Base-by-base conservation (phyloP, 495 filamentous ascomycete species). In the Aspergillus homomorphus region DNA sequence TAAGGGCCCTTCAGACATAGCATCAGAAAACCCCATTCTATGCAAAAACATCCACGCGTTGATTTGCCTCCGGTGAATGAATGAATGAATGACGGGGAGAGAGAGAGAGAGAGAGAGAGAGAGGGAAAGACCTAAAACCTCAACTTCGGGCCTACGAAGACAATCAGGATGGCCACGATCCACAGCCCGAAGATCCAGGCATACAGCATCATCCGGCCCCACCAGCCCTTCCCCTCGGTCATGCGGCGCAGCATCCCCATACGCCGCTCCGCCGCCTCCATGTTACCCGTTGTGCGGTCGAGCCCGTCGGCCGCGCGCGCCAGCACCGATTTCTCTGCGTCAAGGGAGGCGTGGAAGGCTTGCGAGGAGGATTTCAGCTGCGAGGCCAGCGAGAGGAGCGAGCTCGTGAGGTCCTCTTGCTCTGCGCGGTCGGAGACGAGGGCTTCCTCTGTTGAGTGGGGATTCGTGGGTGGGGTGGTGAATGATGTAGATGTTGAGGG, bases 201-300 rank as follows among this genome's bases (percentile, higher is more conserved):
- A 80, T 95, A 96, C 51, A 96, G 76, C 80, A 89, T 77, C 77
- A 96, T 83, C 53, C 92, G 68, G 18, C 89, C 92, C 88, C 83
- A 92, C 88, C 87, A 93, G 1, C 92, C 92, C 67, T 86, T 84
- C 10, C 91, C 91, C 76, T 96, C 92, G 20, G 84, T 90, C 83
- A 93, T 87, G 22, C 80, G 76, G 62, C 81, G 73, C 64, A 96
- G 66, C 66, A 78, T 77, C 0, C 89, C 87, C 87, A 98, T 94
- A 57, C 84, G 73, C 59, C 80, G 77, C 42, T 84, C 82, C 19
- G 92, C 88, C 0, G 83, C 84, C 44, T 90, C 86, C 79, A 98
- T 88, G 2, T 84, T 87, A 7, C 75, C 68, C 42, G 84, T 80
- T 62, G 88, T 95, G 70, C 82, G 84, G 65, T 92, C 89, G 53